Base-by-base conservation (phyloP, 23 red algal species). In the Gracilaria gracilis region DNA sequence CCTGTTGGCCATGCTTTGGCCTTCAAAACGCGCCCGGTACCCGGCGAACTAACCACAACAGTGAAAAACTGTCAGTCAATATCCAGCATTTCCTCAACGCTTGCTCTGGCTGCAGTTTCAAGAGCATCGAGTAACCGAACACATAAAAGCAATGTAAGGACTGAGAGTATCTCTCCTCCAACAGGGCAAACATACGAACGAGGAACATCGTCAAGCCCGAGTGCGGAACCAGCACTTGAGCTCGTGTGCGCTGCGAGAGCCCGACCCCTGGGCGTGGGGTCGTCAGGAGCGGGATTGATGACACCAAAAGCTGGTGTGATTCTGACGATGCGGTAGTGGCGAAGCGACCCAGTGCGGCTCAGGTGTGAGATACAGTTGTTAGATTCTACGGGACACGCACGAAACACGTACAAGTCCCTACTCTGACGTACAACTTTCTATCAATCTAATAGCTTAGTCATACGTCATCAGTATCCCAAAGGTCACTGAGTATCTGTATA, bases 1-100 rank as follows among this genome's bases (percentile, higher is more conserved):
- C 83, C 92, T 57, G 76, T 80, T 49, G 92, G 92, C 92, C 92
- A 94, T 32, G 85, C 92, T 33, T 88, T 87, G 7, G 75, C 82
- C 32, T 87, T 86, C 27, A 94, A 64, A 12, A 76, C 67, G 61
- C 80, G 92, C 35, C 83, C 83, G n/a, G 55, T 94, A 23, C 44
- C 57, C 0, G 92, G 92, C 6, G 92, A 81, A 46, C 59, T 67
- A 20, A 94, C 92, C 11, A 81, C 76, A 23, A 94, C 92, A 34
- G 82, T 88, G 50, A 94, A 94, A 50, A 83, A 87, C 48, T 94
- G 92, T 25, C 92, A 58, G 71, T 94, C 92, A 47, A 94, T 74
- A 61, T 94, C 92, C 0, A 94, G 59, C 66, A 88, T 80, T 79
- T 86, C 81, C 31, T 86, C 83, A 9, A 72, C 61, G 39, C 57